These are phyloP conservation scores for sweet orange (Citrus sinensis) DNA, from an alignment of 345 rosid genomes.

Conservation along the genomic window DVS_A1.0 CM039164.1:3922001-3922500, in stretches of 20 bases:
- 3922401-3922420: not conserved
- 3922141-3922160: too few species aligned
- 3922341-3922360: too few species aligned
- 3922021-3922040: too few species aligned
- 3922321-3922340: not conserved
- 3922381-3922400: not conserved
- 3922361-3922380: not conserved
- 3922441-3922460: too few species aligned
- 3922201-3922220: not conserved
- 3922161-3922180: too few species aligned
- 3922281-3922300: too few species aligned
- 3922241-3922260: not conserved
- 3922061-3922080: not conserved
- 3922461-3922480: too few species aligned
- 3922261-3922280: too few species aligned
- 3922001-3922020: not conserved
- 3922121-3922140: too few species aligned
- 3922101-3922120: too few species aligned
- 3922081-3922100: not conserved
- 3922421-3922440: too few species aligned
- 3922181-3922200: not conserved
- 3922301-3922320: not conserved
- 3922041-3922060: not conserved
- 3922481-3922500: too few species aligned
- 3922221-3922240: not conserved